Percentiles rank a stretch among this genome's conserved stretches.
phyloP scores from a whole-genome alignment of 148 eudicot species.

The Rhododendron ferrugineum region DNA sequence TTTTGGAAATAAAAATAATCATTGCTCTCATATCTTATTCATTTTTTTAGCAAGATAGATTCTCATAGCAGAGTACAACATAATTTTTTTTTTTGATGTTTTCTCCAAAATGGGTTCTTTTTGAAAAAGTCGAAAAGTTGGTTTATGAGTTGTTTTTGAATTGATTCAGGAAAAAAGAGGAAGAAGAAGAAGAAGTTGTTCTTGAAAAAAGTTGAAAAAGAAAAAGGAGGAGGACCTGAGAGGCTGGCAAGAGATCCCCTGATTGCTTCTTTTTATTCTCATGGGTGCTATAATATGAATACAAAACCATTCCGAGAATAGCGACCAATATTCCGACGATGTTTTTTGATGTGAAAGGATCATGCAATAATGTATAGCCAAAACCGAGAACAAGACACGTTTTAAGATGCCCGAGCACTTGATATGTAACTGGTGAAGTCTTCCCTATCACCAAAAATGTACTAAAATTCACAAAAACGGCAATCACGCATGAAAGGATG shows the following conservation, averaged over 20 bases:
- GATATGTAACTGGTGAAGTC: conserved; percentile 96
- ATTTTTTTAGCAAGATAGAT: not conserved
- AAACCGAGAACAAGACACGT: conserved; percentile 89
- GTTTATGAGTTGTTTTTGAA: no score
- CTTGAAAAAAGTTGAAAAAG: no score
- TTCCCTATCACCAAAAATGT: conserved; percentile 91
- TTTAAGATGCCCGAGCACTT: conserved; percentile 84
- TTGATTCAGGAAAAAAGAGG: no score
- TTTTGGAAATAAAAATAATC: not conserved
- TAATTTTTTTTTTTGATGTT: not conserved
- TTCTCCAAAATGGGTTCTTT: no score
- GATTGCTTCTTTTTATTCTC: conserved; percentile 59
- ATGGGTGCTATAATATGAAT: conserved; percentile 73
- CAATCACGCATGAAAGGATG: conserved; percentile 74
- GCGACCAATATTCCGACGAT: conserved; percentile 73
- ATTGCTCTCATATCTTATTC: not conserved
- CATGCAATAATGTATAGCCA: conserved; percentile 77
- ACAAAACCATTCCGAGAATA: conserved; percentile 77
- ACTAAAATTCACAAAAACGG: conserved; percentile 89
- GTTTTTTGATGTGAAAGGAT: conserved; percentile 76
- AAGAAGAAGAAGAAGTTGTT: no score
- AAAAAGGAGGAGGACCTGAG: conserved; percentile 37
- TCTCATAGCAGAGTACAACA: not conserved
- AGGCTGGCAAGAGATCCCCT: conserved; percentile 28
- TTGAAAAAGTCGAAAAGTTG: no score